Percentiles rank a stretch among this genome's conserved stretches.
Evolutionary conservation across 1,284 basidiomycete genomes (phyloP).

Genomic region (Ceratobasidium sp.): DNA sequence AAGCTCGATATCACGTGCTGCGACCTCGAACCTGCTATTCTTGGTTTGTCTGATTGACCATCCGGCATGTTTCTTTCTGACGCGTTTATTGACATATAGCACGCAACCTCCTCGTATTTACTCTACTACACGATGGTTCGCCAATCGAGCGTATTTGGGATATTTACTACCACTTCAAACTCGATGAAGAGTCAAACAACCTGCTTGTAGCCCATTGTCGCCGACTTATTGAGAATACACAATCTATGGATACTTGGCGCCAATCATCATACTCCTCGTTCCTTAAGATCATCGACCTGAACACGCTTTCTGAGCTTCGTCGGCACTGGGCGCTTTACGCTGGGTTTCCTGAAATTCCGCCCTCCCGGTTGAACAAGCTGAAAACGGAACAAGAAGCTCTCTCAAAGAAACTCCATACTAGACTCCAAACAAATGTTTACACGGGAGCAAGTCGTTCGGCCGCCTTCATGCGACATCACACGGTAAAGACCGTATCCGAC

Average conservation of each 20-base stretch:
- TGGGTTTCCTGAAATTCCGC: constrained; percentile 50
- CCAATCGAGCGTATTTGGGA: constrained; percentile 62
- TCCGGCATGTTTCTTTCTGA: too few species aligned
- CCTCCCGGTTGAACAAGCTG: constrained; percentile 2
- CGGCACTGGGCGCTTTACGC: constrained; percentile 63
- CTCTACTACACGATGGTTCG: constrained; percentile 57
- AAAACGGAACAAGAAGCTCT: constrained; percentile 47
- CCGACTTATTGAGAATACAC: constrained; percentile 60
- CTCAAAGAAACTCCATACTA: neutral
- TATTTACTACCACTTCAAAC: constrained; percentile 69
- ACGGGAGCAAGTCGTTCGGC: constrained; percentile 57
- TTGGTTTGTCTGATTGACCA: neutral
- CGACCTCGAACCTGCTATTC: constrained; percentile 63
- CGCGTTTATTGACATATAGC: constrained; percentile 53
- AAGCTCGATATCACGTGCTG: constrained; percentile 71
- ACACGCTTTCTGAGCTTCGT: constrained; percentile 62
- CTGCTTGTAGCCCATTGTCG: constrained; percentile 64
- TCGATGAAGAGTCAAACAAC: constrained; percentile 61
- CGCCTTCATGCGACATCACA: constrained; percentile 57
- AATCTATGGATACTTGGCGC: constrained; percentile 62
- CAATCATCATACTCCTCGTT: constrained; percentile 60
- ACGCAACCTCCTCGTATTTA: constrained; percentile 61
- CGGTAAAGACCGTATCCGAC: constrained; percentile 49
- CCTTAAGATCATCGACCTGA: constrained; percentile 58
- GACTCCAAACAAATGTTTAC: constrained; percentile 1